Conservation (phyloP, 2,329 filamentous ascomycete species). For the Fusarium dlaminii region DNA sequence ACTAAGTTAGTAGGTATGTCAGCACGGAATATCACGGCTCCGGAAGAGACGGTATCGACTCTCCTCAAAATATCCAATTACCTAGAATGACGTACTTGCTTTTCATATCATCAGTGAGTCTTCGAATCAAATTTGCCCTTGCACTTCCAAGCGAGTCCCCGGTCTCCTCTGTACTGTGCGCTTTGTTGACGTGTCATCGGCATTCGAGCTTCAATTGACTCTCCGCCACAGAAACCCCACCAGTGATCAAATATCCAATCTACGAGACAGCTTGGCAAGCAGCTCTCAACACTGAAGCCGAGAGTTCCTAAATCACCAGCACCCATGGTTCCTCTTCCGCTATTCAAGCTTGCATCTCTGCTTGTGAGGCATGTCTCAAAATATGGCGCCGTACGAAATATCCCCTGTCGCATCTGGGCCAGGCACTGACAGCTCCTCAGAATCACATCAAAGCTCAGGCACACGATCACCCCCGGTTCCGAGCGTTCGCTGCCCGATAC, state of each 20-base stretch:
- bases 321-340: conserved; percentile 70
- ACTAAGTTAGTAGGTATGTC: too few species aligned
- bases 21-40: conserved; percentile 36
- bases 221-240: conserved; percentile 22
- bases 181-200: not conserved
- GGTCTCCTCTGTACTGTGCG: not conserved
- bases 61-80: not conserved
- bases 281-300: conserved; percentile 25
- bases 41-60: conserved; percentile 29
- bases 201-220: conserved; percentile 14
- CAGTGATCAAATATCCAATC: conserved; percentile 12
- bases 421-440: conserved; percentile 49
- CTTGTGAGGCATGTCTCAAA: conserved; percentile 74
- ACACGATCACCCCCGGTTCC: conserved; percentile 71
- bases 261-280: conserved; percentile 11
- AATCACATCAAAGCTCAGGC: conserved; percentile 73
- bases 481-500: conserved; percentile 67
- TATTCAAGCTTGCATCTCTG: conserved; percentile 73
- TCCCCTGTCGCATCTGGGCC: not conserved
- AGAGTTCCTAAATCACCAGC: conserved; percentile 28
- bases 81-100: not conserved
- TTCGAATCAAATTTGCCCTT: not conserved
- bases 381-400: conserved; percentile 71
- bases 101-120: not conserved
- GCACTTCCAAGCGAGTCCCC: not conserved